Evolutionary conservation across 1,139 yeast genomes (phyloP).

Genomic region (Candida labiduridarum): DNA sequence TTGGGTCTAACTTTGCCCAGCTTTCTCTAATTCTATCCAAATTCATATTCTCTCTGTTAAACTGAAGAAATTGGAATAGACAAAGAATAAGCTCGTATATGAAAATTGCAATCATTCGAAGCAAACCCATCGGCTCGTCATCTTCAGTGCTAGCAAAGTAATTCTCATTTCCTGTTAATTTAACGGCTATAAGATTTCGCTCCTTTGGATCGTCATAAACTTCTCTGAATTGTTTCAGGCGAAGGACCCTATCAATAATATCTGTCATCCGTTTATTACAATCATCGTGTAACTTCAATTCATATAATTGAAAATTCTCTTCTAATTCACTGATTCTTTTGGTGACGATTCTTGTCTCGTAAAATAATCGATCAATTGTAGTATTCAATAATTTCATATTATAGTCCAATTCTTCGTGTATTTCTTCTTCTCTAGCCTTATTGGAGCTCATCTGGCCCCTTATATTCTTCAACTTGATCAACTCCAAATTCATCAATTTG

Average conservation of each 20-base stretch:
- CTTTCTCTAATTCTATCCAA: conserved; percentile 44
- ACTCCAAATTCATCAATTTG: conserved; percentile 33
- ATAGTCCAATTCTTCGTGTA: conserved; percentile 38
- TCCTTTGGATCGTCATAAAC: conserved; percentile 35
- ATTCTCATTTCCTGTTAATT: conserved; percentile 25
- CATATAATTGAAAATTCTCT: conserved; percentile 56
- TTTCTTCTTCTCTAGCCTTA: conserved; percentile 34
- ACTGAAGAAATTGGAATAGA: conserved; percentile 35
- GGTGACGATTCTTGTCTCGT: conserved; percentile 73
- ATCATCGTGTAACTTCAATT: conserved; percentile 39
- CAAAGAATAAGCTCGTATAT: conserved; percentile 34
- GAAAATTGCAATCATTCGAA: conserved; percentile 29
- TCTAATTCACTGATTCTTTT: conserved; percentile 82
- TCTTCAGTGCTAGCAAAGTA: conserved; percentile 8
- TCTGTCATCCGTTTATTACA: conserved; percentile 27
- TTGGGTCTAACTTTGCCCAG: conserved; percentile 51
- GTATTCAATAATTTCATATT: conserved; percentile 68
- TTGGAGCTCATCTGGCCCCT: conserved; percentile 31
- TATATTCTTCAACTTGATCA: conserved; percentile 32
- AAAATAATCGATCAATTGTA: conserved; percentile 73
- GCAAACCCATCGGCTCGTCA: conserved; percentile 17
- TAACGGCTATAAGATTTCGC: conserved; percentile 28
- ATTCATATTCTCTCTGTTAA: conserved; percentile 46
- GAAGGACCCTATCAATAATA: conserved; percentile 40
- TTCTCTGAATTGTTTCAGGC: conserved; percentile 35